Base-by-base conservation (phyloP, 106 monocot species). In the Hemerocallis citrina region DNA sequence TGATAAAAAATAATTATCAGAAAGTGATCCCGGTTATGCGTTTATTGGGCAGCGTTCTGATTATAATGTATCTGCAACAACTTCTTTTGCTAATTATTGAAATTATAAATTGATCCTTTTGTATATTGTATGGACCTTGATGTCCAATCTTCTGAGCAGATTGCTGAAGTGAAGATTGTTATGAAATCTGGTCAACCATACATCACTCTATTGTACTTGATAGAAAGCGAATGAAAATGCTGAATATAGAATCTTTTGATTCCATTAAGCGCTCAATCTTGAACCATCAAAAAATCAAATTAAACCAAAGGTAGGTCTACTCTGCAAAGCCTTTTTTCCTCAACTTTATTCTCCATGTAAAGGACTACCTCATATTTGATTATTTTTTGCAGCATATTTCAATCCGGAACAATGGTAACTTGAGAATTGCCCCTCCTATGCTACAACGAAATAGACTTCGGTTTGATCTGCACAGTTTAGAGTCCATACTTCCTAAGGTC, bases 141-240 rank as follows among this genome's bases (percentile, higher is more conserved):
- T 7, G 27, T 20, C 31, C 34, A n/a, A 5, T 63, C 38, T 62
- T 25, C 44, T 55, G 39, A 59, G 60, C 75, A 92, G 92, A 77
- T 96, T 51, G 72, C 84, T 17, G 65, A 70, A 74, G 56, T 96
- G 47, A 79, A 90, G 75, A 75, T 79, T 70, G 81, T 96, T 12
- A 21, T 88, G 11, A 82, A 82, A 68, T 31, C 74, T 55, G 66
- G 64, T 79, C 84, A 77, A 46, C 78, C 90, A 41, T 79, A 77
- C 59, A 69, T 96, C n/a, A n/a, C 38, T 59, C 49, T 57, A 66
- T 96, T 3, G 68, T 52, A 46, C 81, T 96, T 69, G 91, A 96
- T 45, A 69, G 62, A 57, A 64, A 85, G 50, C 67, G 59, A 59
- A 84, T 91, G 38, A 54, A 90, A 67, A 49, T 36, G 16, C 65